A percentile compares a stretch with the other conserved stretches of the same genome.
These are phyloP conservation scores for Aspergillus nanangensis DNA, from an alignment of 495 filamentous ascomycete genomes.

Conservation along the genomic window DNA sequence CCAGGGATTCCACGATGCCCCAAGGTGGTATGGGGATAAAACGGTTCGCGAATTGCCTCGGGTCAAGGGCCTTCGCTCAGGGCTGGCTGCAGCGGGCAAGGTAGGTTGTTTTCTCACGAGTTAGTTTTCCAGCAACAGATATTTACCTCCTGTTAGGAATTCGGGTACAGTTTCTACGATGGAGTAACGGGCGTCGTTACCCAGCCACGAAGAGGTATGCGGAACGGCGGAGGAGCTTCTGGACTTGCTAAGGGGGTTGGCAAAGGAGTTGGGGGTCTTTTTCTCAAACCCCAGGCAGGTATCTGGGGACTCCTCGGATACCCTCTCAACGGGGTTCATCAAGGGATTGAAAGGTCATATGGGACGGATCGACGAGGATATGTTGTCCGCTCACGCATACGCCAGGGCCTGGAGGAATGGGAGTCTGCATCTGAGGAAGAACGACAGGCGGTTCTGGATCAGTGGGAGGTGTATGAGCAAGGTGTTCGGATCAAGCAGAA, in stretches of 20 bases:
- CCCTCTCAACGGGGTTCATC: conserved; percentile 64
- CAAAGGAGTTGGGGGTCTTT: conserved; percentile 61
- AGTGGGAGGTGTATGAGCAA: conserved; percentile 44
- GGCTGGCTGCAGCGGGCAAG: conserved; percentile 55
- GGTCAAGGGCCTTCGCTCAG: conserved; percentile 61
- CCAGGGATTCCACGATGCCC: conserved; percentile 69
- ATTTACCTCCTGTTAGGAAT: conserved; percentile 29
- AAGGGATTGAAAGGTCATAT: conserved; percentile 57
- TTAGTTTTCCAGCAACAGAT: neutral
- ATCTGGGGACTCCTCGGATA: conserved; percentile 63
- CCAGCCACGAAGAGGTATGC: conserved; percentile 58
- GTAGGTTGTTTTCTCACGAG: neutral
- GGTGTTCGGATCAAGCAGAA: neutral
- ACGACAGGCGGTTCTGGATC: conserved; percentile 49
- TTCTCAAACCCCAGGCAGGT: conserved; percentile 57
- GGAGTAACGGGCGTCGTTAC: conserved; percentile 64
- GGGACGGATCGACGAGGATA: conserved; percentile 59
- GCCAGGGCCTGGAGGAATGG: conserved; percentile 62
- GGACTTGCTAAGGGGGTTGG: conserved; percentile 65
- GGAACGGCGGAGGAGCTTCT: conserved; percentile 55
- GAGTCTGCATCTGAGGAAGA: conserved; percentile 45
- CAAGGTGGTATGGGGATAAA: conserved; percentile 63
- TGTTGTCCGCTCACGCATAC: conserved; percentile 61
- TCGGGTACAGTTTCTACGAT: conserved; percentile 59
- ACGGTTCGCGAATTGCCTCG: conserved; percentile 59